These are phyloP conservation scores for Ophiostoma pallidulum DNA, from an alignment of 2,329 filamentous ascomycete genomes.

Conservation along the genomic window DNA sequence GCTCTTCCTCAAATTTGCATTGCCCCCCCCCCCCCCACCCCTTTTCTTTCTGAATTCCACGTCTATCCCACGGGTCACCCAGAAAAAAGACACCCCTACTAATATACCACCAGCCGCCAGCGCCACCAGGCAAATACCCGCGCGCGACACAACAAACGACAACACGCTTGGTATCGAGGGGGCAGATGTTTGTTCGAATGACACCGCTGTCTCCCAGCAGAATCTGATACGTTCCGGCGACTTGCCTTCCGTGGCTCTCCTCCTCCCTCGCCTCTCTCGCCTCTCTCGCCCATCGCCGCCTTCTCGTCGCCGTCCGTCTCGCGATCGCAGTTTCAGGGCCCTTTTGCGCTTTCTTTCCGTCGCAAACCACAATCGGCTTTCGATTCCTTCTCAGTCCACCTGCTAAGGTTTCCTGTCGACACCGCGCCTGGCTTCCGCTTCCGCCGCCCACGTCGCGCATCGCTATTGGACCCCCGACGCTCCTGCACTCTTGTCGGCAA, in stretches of 20 bases:
- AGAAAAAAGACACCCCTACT: background rate
- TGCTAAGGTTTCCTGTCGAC: too few relatives aligned
- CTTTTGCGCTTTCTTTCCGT: background rate
- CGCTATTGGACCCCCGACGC: too few relatives aligned
- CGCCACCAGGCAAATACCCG: background rate
- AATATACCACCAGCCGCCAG: conserved; percentile 4
- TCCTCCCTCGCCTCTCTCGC: background rate
- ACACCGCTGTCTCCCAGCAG: background rate
- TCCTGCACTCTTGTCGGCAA: background rate
- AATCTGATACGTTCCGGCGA: background rate
- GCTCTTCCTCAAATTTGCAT: background rate
- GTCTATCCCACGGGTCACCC: conserved; percentile 2
- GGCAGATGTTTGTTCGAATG: conserved; percentile 8
- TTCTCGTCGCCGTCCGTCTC: background rate
- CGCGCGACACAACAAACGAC: conserved; percentile 9
- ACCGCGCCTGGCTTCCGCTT: too few relatives aligned
- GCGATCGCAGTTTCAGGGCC: background rate
- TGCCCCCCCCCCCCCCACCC: background rate
- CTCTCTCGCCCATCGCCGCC: background rate
- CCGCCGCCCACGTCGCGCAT: too few relatives aligned
- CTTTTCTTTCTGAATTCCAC: background rate
- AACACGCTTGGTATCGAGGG: too few relatives aligned
- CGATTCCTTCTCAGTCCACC: background rate
- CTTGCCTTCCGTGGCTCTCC: background rate
- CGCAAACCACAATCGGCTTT: too few relatives aligned